Evolutionary conservation across 2,329 filamentous ascomycete species (phyloP).

Genomic region (Nannizziopsis arthrosporioides): DNA sequence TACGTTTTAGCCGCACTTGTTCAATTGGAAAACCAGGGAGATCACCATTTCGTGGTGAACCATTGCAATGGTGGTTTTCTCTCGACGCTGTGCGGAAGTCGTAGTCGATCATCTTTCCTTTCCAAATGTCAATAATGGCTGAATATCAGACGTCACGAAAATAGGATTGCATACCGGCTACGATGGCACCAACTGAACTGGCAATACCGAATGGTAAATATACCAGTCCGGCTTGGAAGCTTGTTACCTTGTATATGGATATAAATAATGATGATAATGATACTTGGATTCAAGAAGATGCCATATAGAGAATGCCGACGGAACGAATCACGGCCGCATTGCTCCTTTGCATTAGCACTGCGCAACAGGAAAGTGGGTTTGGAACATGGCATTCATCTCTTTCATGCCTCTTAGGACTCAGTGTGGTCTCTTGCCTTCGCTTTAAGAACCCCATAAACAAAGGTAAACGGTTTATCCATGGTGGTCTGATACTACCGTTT

Average conservation of each 20-base stretch:
- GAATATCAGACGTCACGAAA: constrained; percentile 34
- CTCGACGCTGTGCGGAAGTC: too few relatives aligned
- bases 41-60: background rate
- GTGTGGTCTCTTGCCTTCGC: too few relatives aligned
- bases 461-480: constrained; percentile 8
- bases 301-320: constrained; percentile 2
- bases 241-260: background rate
- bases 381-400: background rate
- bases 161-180: constrained; percentile 49
- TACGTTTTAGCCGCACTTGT: constrained; percentile 15
- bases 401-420: too few relatives aligned
- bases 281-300: background rate
- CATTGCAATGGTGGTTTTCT: too few relatives aligned
- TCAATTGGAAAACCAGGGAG: constrained; percentile 22
- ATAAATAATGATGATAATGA: constrained; percentile 3
- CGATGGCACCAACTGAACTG: background rate
- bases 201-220: background rate
- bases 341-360: background rate
- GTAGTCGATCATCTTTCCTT: too few relatives aligned
- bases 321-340: background rate
- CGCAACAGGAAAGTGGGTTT: background rate
- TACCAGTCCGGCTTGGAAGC: background rate
- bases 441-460: too few relatives aligned
- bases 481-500: constrained; percentile 24
- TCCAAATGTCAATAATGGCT: too few relatives aligned